Conservation (phyloP, 2,329 filamentous ascomycete species). For the Fonsecaea pugnacius region DNA sequence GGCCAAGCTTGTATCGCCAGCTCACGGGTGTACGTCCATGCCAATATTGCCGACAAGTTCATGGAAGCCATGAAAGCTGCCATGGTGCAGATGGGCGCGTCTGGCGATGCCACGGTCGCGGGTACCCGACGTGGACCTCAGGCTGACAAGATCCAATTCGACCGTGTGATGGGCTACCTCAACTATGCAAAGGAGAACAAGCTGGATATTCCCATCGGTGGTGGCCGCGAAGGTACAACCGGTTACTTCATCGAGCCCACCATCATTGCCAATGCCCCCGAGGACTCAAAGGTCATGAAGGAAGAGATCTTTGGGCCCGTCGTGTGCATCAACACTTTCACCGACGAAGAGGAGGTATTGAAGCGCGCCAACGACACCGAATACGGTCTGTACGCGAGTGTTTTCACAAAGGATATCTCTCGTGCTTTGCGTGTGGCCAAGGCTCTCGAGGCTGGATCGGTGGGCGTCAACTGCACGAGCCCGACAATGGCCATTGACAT, state of each 20-base stretch:
- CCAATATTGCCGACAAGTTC: constrained; percentile 57
- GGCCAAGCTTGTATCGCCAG: constrained; percentile 61
- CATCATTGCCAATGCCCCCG: constrained; percentile 62
- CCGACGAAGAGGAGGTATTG: constrained; percentile 64
- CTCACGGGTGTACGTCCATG: constrained; percentile 63
- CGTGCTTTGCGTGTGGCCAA: constrained; percentile 59
- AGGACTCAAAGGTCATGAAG: constrained; percentile 59
- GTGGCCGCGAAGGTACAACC: constrained; percentile 48
- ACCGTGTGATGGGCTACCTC: constrained; percentile 62
- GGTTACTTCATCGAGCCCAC: constrained; percentile 65
- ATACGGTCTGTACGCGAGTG: constrained; percentile 61
- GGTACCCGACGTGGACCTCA: constrained; percentile 63
- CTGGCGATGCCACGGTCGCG: constrained; percentile 45
- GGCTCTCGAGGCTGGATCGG: constrained; percentile 60
- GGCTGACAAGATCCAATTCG: constrained; percentile 69
- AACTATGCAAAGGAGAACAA: constrained; percentile 60
- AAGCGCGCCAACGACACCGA: constrained; percentile 58
- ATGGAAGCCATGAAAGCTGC: constrained; percentile 55
- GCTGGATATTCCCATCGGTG: constrained; percentile 58
- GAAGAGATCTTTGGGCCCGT: constrained; percentile 69
- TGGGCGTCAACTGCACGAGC: constrained; percentile 64
- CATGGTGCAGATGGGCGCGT: constrained; percentile 38
- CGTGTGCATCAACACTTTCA: constrained; percentile 66
- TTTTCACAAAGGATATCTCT: constrained; percentile 61
- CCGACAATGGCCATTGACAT: constrained; percentile 32